Base-by-base conservation (phyloP, 495 filamentous ascomycete genomes). In the Penicillium herquei region DNA sequence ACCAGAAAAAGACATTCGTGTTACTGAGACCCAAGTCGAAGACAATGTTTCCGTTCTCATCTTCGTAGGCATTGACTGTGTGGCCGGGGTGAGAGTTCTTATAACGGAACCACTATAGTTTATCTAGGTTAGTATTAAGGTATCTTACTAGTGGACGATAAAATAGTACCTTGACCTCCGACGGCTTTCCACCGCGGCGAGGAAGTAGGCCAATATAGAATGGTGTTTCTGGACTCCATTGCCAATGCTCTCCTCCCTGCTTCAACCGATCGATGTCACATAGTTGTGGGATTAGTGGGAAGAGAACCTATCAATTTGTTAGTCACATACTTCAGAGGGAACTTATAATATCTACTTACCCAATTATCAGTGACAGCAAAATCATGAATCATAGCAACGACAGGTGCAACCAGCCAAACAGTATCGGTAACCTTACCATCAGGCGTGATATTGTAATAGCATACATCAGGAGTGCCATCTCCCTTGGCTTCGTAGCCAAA, bases 371-470 rank as follows among this genome's bases (percentile, higher is more conserved):
- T 79, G 0, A 82, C 54, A 0, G 76, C 81, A 39, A 69, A 76
- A 55, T 84, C 81, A 62, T 84, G 81, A 44, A 84, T 83, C 77
- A 84, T 80, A 7, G 73, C 81, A 14, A 71, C 69, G 54, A 79
- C 78, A 1, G 81, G 81, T 8, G 77, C 68, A 48, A 75, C 75
- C 52, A 81, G 72, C 75, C 78, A 81, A 2, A 68, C 54, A 55
- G 74, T 74, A 33, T 81, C 69, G 0, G 62, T 70, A 59, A 77
- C 73, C 12, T 57, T 61, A 0, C 80, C 81, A 50, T 75, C 69
- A 0, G 54, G 54, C 33, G 70, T 62, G 16, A 83, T 55, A 3
- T 70, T 75, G 69, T 78, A 83, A 0, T 75, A 70, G 11, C 70
- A 73, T n/a, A 83, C 70, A 42, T 83, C 81, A 1, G 66, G 63